Percentiles rank a stretch among this genome's conserved stretches.
phyloP scores from a whole-genome alignment of 805 yeast genomes.

The Wickerhamiella azymoides region DNA sequence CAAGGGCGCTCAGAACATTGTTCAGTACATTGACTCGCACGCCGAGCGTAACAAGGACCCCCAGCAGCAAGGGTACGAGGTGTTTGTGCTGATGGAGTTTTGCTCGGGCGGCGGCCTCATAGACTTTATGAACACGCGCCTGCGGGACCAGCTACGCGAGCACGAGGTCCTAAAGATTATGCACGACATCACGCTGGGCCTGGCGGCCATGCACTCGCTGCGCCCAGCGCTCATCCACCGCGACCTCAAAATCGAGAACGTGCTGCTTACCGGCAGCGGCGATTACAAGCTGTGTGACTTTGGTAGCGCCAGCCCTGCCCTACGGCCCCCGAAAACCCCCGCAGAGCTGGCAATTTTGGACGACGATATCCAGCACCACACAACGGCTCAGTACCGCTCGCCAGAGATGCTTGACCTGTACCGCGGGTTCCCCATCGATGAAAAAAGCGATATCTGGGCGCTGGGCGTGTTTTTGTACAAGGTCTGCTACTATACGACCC shows the following conservation, averaged over 20 bases:
- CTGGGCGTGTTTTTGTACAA: conserved; percentile 84
- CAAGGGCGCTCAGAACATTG: conserved; percentile 64
- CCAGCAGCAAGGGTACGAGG: conserved; percentile 50
- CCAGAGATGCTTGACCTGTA: conserved; percentile 94
- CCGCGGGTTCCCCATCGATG: conserved; percentile 72
- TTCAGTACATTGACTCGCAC: conserved; percentile 86
- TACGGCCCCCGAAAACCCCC: conserved; percentile 61
- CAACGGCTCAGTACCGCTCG: conserved; percentile 89
- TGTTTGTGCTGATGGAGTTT: conserved; percentile 80
- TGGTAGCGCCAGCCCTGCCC: conserved; percentile 67
- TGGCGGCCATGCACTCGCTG: conserved; percentile 70
- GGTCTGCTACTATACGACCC: conserved; percentile 83
- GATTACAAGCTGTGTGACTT: conserved; percentile 82
- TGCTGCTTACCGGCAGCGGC: conserved; percentile 52
- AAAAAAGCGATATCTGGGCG: conserved; percentile 94
- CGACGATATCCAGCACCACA: conserved; percentile 75
- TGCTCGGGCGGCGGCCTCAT: conserved; percentile 74
- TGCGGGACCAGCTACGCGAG: conserved; percentile 65
- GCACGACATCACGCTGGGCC: conserved; percentile 66
- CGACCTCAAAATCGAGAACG: conserved; percentile 90
- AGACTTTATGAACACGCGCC: conserved; percentile 79
- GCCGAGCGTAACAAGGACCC: conserved; percentile 54
- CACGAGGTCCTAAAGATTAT: conserved; percentile 68
- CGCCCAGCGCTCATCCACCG: conserved; percentile 67
- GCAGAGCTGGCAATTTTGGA: conserved; percentile 63